A percentile compares a stretch with the other conserved stretches of the same genome.
Evolutionary conservation across 139 green algal species (phyloP).

Genomic region (Ettlia oleoabundans): DNA sequence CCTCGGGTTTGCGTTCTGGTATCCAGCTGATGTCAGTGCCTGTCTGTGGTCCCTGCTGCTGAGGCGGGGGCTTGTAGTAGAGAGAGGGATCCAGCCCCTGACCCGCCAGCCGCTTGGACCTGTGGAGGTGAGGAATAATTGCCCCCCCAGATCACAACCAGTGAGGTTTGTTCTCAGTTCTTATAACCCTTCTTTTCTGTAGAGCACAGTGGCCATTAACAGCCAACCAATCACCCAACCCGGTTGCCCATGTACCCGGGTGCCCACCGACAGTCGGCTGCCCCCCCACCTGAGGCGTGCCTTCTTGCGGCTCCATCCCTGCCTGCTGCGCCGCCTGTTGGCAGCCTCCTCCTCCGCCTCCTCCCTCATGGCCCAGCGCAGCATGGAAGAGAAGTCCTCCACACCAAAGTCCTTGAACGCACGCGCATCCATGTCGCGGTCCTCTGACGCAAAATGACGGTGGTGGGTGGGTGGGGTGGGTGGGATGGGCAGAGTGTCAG

Average conservation of each 20-base stretch:
- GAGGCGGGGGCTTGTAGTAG: conserved; percentile 3
- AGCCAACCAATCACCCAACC: no score
- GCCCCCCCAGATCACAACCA: no score
- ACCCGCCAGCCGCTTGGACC: conserved; percentile 70
- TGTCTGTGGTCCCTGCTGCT: neutral
- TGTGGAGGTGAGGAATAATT: neutral
- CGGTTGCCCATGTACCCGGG: no score
- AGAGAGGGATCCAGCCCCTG: conserved; percentile 57
- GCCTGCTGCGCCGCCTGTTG: conserved; percentile 51
- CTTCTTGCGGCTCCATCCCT: conserved; percentile 65
- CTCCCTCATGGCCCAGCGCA: conserved; percentile 64
- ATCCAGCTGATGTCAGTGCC: conserved; percentile 32
- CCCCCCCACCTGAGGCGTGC: conserved; percentile 50
- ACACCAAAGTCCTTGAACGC: conserved; percentile 62
- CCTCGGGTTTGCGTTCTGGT: conserved; percentile 11
- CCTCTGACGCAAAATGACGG: conserved; percentile 22
- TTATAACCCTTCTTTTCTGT: no score
- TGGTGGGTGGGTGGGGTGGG: neutral
- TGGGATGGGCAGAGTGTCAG: neutral
- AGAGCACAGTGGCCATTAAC: no score
- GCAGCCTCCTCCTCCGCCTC: conserved; percentile 66
- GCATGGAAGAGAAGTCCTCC: conserved; percentile 64
- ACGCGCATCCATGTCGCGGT: conserved; percentile 57
- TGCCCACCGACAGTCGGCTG: no score
- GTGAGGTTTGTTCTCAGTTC: no score